These are phyloP conservation scores for Pinus tabuliformis DNA, from an alignment of 75 land plant genomes.

Conservation along the genomic window DNA sequence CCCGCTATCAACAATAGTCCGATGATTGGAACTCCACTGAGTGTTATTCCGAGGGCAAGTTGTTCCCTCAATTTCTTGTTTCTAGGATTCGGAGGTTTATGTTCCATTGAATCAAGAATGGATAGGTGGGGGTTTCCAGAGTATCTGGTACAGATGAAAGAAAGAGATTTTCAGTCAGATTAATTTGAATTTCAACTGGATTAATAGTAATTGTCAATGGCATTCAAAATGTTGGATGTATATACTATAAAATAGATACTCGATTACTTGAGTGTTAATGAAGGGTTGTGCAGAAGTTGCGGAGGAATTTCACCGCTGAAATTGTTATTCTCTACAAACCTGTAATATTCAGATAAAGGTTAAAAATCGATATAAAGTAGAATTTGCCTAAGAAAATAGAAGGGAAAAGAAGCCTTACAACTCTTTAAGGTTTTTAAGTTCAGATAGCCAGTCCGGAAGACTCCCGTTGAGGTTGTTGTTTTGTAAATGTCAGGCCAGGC, in stretches of 20 bases:
- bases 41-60: not conserved
- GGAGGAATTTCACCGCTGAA: slow-evolving; percentile 1
- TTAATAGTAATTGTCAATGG: too few species aligned
- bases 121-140: not conserved
- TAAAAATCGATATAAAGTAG: not conserved
- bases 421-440: not conserved
- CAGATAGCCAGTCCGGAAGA: not conserved
- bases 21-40: not conserved
- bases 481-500: too few species aligned
- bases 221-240: not conserved
- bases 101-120: too few species aligned
- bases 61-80: not conserved
- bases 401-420: not conserved
- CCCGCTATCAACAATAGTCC: not conserved
- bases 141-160: not conserved
- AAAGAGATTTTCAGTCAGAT: not conserved
- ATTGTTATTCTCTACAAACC: slow-evolving; percentile 1
- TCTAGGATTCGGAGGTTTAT: too few species aligned
- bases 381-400: not conserved
- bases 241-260: not conserved
- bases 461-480: not conserved
- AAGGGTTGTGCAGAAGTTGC: not conserved
- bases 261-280: not conserved
- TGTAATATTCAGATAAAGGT: not conserved
- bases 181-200: too few species aligned